These are phyloP conservation scores for Jaapia argillacea DNA, from an alignment of 768 basidiomycete species.

Conservation along the genomic window DNA sequence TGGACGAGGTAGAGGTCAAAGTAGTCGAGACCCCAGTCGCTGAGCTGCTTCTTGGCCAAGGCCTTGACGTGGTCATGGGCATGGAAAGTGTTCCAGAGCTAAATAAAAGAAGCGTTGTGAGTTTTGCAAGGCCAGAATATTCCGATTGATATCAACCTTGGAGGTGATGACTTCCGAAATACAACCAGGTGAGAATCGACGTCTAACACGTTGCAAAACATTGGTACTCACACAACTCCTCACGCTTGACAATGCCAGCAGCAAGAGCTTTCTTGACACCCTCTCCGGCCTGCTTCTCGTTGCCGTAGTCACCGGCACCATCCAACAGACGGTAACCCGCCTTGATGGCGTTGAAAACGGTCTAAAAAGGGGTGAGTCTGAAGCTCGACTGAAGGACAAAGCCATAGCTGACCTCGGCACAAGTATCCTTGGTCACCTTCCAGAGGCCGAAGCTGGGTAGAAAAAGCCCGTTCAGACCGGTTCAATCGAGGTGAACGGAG, in stretches of 20 bases:
- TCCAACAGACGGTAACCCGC: conserved; percentile 82
- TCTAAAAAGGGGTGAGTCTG: conserved; percentile 25
- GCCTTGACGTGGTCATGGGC: conserved; percentile 61
- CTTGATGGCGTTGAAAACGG: conserved; percentile 81
- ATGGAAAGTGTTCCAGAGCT: conserved; percentile 90
- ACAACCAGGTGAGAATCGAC: conserved; percentile 1
- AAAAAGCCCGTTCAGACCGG: conserved; percentile 3
- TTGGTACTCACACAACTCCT: conserved; percentile 76
- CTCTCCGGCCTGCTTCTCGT: conserved; percentile 79
- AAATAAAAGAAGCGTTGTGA: conserved; percentile 3
- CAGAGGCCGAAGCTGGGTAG: conserved; percentile 52
- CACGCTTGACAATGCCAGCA: conserved; percentile 78
- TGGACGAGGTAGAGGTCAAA: conserved; percentile 79
- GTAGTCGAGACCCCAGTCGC: conserved; percentile 77
- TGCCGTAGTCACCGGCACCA: conserved; percentile 81
- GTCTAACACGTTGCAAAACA: not conserved
- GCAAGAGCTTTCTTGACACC: conserved; percentile 70
- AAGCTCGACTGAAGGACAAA: not conserved
- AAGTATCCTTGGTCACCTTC: conserved; percentile 57
- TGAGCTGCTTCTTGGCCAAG: conserved; percentile 53
- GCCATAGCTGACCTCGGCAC: conserved; percentile 39
- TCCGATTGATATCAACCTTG: conserved; percentile 34
- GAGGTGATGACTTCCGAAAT: conserved; percentile 61
- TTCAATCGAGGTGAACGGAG: conserved; percentile 1
- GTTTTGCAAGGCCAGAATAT: not conserved